These are phyloP conservation scores for Bryoglossum gracile DNA, from an alignment of 495 filamentous ascomycete genomes.

Conservation along the genomic window DNA sequence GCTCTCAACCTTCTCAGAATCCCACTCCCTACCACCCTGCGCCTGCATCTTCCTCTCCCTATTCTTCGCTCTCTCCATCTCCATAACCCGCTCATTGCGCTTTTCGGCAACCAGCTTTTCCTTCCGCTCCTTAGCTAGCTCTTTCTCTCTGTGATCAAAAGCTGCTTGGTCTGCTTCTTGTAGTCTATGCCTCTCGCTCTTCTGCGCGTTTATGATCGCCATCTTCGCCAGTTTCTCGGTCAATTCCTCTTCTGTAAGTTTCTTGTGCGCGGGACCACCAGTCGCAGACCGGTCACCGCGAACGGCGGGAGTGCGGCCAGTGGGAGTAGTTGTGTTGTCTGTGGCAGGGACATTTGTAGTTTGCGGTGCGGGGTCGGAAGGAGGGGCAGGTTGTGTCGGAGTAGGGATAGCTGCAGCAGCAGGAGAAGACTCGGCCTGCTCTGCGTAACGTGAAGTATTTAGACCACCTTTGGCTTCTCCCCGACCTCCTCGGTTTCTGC, in stretches of 20 bases:
- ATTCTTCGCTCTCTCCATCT: constrained; percentile 65
- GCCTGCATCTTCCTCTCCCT: constrained; percentile 62
- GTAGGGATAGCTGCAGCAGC: not conserved
- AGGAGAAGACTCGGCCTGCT: not conserved
- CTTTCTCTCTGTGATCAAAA: constrained; percentile 57
- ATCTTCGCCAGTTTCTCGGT: constrained; percentile 52
- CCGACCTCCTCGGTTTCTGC: constrained; percentile 23
- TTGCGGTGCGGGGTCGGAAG: not conserved
- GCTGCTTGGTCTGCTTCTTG: constrained; percentile 62
- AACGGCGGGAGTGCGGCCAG: constrained; percentile 39
- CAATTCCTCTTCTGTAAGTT: constrained; percentile 64
- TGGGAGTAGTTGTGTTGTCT: constrained; percentile 2
- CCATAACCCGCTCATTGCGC: constrained; percentile 50
- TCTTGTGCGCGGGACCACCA: constrained; percentile 53
- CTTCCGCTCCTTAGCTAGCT: constrained; percentile 23
- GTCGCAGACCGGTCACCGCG: constrained; percentile 63
- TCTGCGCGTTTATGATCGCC: constrained; percentile 48
- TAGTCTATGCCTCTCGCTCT: constrained; percentile 53
- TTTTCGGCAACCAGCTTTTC: constrained; percentile 50
- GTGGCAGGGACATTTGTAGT: not conserved
- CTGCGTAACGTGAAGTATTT: constrained; percentile 10
- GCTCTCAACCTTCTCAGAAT: constrained; percentile 63
- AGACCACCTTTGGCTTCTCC: constrained; percentile 21
- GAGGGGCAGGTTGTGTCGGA: not conserved
- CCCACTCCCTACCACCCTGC: constrained; percentile 64